Base-by-base conservation (phyloP, 2,329 filamentous ascomycete genomes). In the Penicillium sclerotiorum region DNA sequence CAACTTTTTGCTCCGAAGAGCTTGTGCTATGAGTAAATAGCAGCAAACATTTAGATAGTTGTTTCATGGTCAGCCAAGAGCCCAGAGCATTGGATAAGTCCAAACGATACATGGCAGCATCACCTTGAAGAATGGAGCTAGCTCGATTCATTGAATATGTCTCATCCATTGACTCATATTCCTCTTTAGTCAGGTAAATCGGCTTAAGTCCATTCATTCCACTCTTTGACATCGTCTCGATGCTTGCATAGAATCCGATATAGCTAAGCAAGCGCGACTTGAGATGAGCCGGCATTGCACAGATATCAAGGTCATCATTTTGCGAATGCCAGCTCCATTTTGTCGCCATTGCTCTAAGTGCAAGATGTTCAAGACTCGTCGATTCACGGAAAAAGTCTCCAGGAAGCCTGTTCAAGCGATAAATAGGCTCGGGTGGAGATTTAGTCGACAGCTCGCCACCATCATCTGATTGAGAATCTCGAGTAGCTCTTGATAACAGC, bases 221-320 rank as follows among this genome's bases (percentile, higher is more conserved):
- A 58, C 3, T 69, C 68, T n/a, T 68, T 59, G 1, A 9, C 6
- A 9, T 36, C 15, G n/a, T 8, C n/a, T n/a, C n/a, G n/a, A 3
- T n/a, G 8, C 33, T 72, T 67, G 1, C 77, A 75, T 81, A 81
- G 12, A 74, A 63, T 4, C 77, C 73, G 23, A 86, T 60, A 62
- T 85, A 86, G 55, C 78, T 82, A 20, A 86, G 61, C 27, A 87
- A 56, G 1, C 74, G 64, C 52, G 78, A 68, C 56, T 82, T 82
- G 5, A 83, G 59, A 33, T 73, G 71, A 13, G 72, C 65, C 0
- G 83, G 80, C 11, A 86, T 59, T 3, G 77, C 70, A 2, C 2
- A 86, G 65, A 42, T 80, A 81, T 15, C 77, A 57, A 85, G 81
- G 55, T 83, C 83, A 44, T 80, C 74, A n/a, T n/a, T n/a, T n/a